Percentiles rank a stretch among this genome's conserved stretches.
Evolutionary conservation across 1,284 basidiomycete genomes (phyloP).

Genomic region (Crucibulum cyathiforme): DNA sequence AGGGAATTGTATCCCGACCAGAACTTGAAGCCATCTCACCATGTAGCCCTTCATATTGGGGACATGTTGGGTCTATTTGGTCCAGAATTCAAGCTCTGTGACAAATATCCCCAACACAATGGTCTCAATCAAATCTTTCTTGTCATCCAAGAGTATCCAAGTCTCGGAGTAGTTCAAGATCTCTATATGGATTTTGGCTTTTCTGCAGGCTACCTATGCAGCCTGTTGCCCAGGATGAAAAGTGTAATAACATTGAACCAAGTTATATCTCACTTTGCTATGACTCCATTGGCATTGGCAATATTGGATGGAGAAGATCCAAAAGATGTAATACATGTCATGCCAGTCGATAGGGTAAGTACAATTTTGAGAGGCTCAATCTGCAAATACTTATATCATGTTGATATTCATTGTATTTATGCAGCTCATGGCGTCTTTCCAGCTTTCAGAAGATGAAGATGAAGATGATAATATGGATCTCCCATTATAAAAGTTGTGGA

Average conservation of each 20-base stretch:
- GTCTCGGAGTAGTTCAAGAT: background rate
- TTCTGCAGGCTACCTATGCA: constrained; percentile 1
- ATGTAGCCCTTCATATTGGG: constrained; percentile 13
- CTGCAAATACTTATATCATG: too few relatives aligned
- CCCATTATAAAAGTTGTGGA: too few relatives aligned
- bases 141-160: background rate
- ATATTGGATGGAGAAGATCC: background rate
- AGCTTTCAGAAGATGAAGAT: too few relatives aligned
- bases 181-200: background rate
- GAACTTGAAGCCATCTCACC: constrained; percentile 5
- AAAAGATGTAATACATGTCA: background rate
- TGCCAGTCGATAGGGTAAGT: background rate
- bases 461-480: too few relatives aligned
- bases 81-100: background rate
- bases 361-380: too few relatives aligned
- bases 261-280: background rate
- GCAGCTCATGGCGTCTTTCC: too few relatives aligned
- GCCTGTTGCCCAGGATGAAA: background rate
- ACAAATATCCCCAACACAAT: background rate
- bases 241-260: background rate
- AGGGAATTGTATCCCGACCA: constrained; percentile 4
- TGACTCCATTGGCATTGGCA: background rate
- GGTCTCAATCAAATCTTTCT: background rate
- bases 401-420: too few relatives aligned
- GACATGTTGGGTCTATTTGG: constrained; percentile 14